A percentile compares a stretch with the other conserved stretches of the same genome.
Evolutionary conservation across 768 basidiomycete species (phyloP).

Genomic region (Tubosaeta sp.): DNA sequence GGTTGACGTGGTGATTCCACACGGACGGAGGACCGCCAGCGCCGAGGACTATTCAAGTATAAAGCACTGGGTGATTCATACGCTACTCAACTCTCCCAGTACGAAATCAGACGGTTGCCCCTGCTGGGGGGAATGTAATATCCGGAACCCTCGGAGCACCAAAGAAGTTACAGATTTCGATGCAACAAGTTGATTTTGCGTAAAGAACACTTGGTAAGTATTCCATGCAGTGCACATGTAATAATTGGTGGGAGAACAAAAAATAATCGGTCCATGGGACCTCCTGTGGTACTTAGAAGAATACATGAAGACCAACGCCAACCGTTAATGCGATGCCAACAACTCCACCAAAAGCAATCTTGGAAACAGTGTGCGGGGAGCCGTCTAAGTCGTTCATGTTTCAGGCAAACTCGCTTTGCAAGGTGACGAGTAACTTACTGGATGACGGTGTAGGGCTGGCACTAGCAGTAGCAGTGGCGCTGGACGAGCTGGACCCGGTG

Average conservation of each 20-base stretch:
- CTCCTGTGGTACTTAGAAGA: neutral
- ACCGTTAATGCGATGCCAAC: slow-evolving; percentile 6
- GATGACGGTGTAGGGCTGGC: neutral
- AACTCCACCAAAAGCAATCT: neutral
- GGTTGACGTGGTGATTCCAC: neutral
- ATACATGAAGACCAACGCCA: neutral
- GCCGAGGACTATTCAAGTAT: slow-evolving; percentile 18
- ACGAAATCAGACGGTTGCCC: slow-evolving; percentile 24
- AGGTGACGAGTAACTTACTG: neutral
- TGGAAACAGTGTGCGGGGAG: slow-evolving; percentile 8
- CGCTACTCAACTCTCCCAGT: slow-evolving; percentile 5
- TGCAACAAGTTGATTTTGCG: neutral
- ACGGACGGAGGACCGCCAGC: slow-evolving; percentile 11
- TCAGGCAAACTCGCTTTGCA: neutral
- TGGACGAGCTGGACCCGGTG: neutral
- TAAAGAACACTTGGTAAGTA: neutral
- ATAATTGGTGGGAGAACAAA: neutral
- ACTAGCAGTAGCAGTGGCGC: too few species aligned
- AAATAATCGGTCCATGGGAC: neutral
- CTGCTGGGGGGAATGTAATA: neutral
- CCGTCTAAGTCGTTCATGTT: neutral
- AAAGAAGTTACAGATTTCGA: slow-evolving; percentile 7
- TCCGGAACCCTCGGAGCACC: too few species aligned
- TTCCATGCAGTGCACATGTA: neutral
- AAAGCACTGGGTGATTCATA: neutral